Base-by-base conservation (phyloP, 164 flowering plant species). In the Nymphaea thermarum region DNA sequence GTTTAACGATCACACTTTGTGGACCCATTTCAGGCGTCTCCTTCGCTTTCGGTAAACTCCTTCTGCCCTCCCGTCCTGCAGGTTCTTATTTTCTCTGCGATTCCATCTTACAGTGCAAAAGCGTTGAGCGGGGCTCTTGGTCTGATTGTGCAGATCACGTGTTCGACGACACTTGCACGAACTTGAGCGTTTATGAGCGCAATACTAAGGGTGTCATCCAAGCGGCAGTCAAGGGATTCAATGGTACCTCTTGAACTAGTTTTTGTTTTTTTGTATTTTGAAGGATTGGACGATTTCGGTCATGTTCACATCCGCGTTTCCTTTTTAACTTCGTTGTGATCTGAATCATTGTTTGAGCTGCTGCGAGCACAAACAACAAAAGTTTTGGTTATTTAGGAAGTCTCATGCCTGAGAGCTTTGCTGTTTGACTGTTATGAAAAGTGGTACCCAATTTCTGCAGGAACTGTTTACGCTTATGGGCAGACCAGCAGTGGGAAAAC, bases 401-500 rank as follows among this genome's bases (percentile, higher is more conserved):
- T 25, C 36, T 25, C 36, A 0, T 25, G 36, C 36, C 36, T 25
- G 36, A 25, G 1, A 25, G 36, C 36, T 25, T 25, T 1, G 1
- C 36, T 25, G 36, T 25, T 25, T 25, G 36, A 25, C 36, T 25
- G 36, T 25, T 25, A 1, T 10, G 2, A 55, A 8, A 55, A 8
- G 16, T 55, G 10, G 60, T 16, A 55, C 10, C 16, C 16, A 8
- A 8, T 16, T 55, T 2, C 16, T 72, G 7, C 66, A 91, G 97
- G 97, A 2, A 93, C 97, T 67, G 97, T 90, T 43, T 91, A 91
- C 79, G 97, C 98, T 47, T 94, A 94, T 78, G 98, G 98, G 62
- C 97, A 91, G 79, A 94, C 98, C 1, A 94, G 82, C 62, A 94
- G 98, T 78, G 98, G 98, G 18, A 94, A 94, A 70, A 94, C 98